Evolutionary conservation across 2,329 filamentous ascomycete species (phyloP), one percentile per base, ranked within the genome.

Genomic region (Aureobasidium sp.): DNA sequence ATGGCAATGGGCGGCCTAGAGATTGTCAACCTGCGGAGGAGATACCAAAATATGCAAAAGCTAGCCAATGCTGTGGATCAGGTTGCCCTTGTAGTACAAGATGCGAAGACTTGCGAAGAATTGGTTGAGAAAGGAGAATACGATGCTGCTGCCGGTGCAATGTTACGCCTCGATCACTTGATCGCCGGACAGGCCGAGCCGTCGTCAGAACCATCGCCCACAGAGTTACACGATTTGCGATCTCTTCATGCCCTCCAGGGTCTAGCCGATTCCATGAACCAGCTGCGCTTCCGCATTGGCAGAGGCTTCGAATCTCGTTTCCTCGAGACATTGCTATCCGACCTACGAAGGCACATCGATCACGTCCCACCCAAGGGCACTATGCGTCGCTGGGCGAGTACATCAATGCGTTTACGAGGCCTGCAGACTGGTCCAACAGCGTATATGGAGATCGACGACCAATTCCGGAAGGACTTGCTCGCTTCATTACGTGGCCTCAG

Each of bases 241-340:
- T 83, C 84, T 5, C 84, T 95, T 34, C 87, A 86, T 57, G 92
- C 92, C 9, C 79, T 97, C 17, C 87, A 92, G 70, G 88, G 91
- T 0, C 85, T 96, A 15, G 86, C 87, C 61, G 82, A 86, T 47
- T 92, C 96, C 65, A 81, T 99, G 44, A 81, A 85, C 51, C 84
- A 87, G 37, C 77, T 99, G 52, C 86, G 91, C 63, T 84, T 86
- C 66, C 87, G 90, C 2, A 90, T 97, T 63, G 94, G 94, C 26
- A 92, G 88, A 73, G 89, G 87, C 0, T 97, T 92, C 71, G 92
- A 97, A 72, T 78, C 82, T 2, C 86, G 87, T 48, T 96, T 97
- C 69, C 79, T 94, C 34, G 84, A 86, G 63, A 84, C 89, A 32
- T 79, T 99, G 20, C 80, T 97, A 34, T 82, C 81, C 3, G 94